These are phyloP conservation scores for Pythium brassicae DNA, from an alignment of 352 stramenopile species.

Conservation along the genomic window DNA sequence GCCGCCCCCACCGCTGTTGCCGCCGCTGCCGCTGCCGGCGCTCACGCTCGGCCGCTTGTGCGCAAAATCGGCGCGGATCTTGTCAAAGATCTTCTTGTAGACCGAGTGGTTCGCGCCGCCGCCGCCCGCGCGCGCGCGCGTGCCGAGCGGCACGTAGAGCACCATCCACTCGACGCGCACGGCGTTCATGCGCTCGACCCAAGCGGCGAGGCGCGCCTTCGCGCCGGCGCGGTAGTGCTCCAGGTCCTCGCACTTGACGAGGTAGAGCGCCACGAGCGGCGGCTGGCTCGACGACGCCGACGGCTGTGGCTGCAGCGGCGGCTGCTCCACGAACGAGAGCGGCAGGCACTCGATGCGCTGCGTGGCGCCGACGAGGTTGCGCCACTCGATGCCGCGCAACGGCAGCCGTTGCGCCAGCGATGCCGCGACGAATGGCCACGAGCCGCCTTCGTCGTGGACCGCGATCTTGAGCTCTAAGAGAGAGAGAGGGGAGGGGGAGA, in stretches of 20 bases:
- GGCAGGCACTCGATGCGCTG: slow-evolving; percentile 27
- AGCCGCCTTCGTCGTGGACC: slow-evolving; percentile 64
- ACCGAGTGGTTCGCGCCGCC: slow-evolving; percentile 30
- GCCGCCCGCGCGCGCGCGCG: slow-evolving; percentile 37
- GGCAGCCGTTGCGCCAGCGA: slow-evolving; percentile 61
- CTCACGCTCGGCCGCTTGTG: slow-evolving; percentile 28
- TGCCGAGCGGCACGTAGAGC: slow-evolving; percentile 83
- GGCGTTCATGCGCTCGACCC: slow-evolving; percentile 72
- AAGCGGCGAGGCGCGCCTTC: slow-evolving; percentile 40
- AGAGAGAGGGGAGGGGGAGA: not conserved
- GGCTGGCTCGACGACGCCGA: slow-evolving; percentile 15
- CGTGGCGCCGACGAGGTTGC: slow-evolving; percentile 66
- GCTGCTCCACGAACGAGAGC: slow-evolving; percentile 37
- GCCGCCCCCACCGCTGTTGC: not conserved
- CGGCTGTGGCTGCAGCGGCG: not conserved
- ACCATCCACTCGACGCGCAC: slow-evolving; percentile 72
- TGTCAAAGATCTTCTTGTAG: slow-evolving; percentile 81
- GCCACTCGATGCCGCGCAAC: slow-evolving; percentile 75
- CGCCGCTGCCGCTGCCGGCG: slow-evolving; percentile 3
- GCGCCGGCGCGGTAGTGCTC: slow-evolving; percentile 60
- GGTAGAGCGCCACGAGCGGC: slow-evolving; percentile 62
- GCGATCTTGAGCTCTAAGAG: slow-evolving; percentile 51
- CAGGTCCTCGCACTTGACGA: slow-evolving; percentile 84
- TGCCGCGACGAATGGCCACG: slow-evolving; percentile 77
- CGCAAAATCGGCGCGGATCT: slow-evolving; percentile 56